Conservation (phyloP, 140 eudicot species). For the Erigeron philadelphicus region DNA sequence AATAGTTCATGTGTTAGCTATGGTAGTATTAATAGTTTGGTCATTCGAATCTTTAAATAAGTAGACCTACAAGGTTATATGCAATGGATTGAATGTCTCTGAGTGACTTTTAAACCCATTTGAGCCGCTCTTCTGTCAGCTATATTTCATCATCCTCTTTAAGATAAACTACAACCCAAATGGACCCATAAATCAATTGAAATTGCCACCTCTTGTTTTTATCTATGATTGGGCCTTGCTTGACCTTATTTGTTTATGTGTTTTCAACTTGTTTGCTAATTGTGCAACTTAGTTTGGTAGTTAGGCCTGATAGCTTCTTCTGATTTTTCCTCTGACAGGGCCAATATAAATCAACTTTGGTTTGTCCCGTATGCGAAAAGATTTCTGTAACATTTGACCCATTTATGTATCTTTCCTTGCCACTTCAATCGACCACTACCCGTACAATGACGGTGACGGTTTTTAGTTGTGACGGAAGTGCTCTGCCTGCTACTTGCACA, state of each 20-base stretch:
- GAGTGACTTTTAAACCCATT: not conserved
- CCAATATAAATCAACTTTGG: constrained; percentile 91
- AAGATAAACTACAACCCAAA: not conserved
- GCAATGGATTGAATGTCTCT: not conserved
- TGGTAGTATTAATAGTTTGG: not conserved
- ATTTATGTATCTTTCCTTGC: constrained; percentile 94
- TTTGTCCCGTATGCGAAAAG: constrained; percentile 84
- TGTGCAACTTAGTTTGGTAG: not conserved
- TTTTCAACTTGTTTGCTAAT: constrained; percentile 4
- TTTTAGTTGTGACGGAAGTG: constrained; percentile 84
- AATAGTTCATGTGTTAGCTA: not conserved
- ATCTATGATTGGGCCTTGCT: not conserved
- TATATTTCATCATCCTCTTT: not conserved
- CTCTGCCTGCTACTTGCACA: constrained; percentile 69
- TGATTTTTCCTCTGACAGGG: constrained; percentile 50
- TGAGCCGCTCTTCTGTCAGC: not conserved
- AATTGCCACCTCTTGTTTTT: not conserved
- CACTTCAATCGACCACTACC: constrained; percentile 78
- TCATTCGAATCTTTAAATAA: not conserved
- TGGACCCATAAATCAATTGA: not conserved
- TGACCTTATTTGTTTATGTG: not conserved
- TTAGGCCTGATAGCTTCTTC: not conserved
- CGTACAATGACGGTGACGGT: constrained; percentile 87
- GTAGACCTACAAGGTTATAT: not conserved
- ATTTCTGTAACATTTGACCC: constrained; percentile 94